Evolutionary conservation across 768 basidiomycete genomes (phyloP).

Genomic region (Pleurotus pulmonarius): DNA sequence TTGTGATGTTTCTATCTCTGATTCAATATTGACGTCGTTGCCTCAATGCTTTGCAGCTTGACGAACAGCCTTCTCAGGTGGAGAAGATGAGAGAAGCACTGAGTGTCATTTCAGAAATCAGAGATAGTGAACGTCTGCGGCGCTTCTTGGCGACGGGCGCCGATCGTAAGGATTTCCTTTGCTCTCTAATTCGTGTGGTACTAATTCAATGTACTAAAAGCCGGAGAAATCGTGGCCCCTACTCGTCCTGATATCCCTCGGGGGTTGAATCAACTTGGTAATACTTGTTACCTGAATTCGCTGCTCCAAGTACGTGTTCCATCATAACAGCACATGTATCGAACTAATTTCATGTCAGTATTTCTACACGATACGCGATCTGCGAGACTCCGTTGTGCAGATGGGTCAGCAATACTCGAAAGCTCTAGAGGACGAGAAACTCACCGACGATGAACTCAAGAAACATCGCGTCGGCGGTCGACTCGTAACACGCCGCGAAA

Average conservation of each 20-base stretch:
- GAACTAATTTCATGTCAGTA: constrained; percentile 48
- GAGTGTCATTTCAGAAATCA: constrained; percentile 66
- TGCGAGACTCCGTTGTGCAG: constrained; percentile 70
- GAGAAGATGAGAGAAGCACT: constrained; percentile 75
- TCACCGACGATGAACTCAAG: constrained; percentile 78
- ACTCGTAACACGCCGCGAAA: constrained; percentile 75
- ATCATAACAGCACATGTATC: neutral
- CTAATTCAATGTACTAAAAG: constrained; percentile 29
- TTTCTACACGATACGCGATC: constrained; percentile 92
- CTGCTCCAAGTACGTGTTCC: constrained; percentile 53
- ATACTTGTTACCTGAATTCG: constrained; percentile 86
- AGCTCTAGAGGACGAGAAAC: constrained; percentile 60
- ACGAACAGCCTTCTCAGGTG: constrained; percentile 63
- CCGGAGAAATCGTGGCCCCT: constrained; percentile 56
- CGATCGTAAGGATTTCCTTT: constrained; percentile 61
- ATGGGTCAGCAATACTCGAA: constrained; percentile 55
- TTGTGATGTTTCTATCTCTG: neutral
- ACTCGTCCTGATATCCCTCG: constrained; percentile 70
- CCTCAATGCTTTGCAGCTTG: constrained; percentile 40
- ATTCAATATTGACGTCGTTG: neutral
- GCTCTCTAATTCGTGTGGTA: neutral
- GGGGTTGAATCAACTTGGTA: constrained; percentile 85
- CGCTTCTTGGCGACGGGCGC: constrained; percentile 60
- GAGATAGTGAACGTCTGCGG: constrained; percentile 69
- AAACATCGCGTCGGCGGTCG: constrained; percentile 86